Base-by-base conservation (phyloP, 23 red algal genomes). In the Agarophyton chilense region DNA sequence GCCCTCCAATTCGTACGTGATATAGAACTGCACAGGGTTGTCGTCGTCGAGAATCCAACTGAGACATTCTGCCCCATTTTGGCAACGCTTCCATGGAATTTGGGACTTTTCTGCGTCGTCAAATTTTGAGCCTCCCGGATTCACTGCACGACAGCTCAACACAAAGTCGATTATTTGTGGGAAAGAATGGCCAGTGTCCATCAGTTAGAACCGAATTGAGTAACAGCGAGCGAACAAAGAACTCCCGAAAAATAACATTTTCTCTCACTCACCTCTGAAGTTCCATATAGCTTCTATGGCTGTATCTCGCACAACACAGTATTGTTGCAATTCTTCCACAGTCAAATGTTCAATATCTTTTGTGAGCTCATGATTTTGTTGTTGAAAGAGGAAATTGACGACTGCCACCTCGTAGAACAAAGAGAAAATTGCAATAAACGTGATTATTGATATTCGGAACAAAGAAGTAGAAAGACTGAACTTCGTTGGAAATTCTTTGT, bases 331-430 rank as follows among this genome's bases (percentile, higher is more conserved):
- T 8, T 83, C 57, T 24, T 7, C 2, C 21, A 45, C 35, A 47
- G 79, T 63, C 38, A 83, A 64, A 22, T 83, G 55, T 5, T 45
- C 61, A n/a, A 83, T 65, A 18, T 45, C 56, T 40, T 65, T 65
- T 26, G 55, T 61, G 11, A 83, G 36, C 21, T 47, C 25, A 44
- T 47, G 24, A 2, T 45, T 61, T 49, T 83, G 79, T 43, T 83
- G 79, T 56, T 61, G 61, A 40, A 83, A 83, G 32, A 83, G 35
- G 35, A 83, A 83, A 22, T 83, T 83, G 6, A 83, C 79, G 7
- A 83, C 79, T 26, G 79, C 79, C 16, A 83, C 79, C 56, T 66
- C 79, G 18, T 83, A 83, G 38, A 83, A 83, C 57, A 83, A 64
- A 18, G 61, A 67, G 42, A 83, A 83, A 18, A 83, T 50, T 21